Conservation (phyloP, 352 stramenopile species). For the Phytophthora cactorum region DNA sequence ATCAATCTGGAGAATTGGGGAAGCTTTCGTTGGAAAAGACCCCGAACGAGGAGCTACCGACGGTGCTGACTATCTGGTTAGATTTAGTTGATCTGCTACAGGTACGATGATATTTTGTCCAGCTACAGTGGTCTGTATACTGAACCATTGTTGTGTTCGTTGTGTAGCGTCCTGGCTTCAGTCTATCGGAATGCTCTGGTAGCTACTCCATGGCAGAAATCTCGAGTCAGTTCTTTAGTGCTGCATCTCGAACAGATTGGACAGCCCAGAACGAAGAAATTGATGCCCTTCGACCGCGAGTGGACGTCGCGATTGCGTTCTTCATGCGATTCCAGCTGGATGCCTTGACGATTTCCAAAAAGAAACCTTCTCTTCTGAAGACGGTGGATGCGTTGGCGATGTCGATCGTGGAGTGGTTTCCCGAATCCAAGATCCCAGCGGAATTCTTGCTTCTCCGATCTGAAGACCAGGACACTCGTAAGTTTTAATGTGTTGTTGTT, state of each 20-base stretch:
- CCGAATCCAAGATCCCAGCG: slow-evolving; percentile 54
- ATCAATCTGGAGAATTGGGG: slow-evolving; percentile 20
- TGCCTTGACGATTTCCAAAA: slow-evolving; percentile 53
- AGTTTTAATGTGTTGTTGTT: slow-evolving; percentile 21
- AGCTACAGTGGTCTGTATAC: neutral
- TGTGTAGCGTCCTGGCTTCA: slow-evolving; percentile 56
- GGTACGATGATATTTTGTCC: slow-evolving; percentile 34
- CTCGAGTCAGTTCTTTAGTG: slow-evolving; percentile 56
- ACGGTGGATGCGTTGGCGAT: slow-evolving; percentile 56
- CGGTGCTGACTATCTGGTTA: slow-evolving; percentile 72
- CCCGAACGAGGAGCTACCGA: slow-evolving; percentile 72
- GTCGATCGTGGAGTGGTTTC: slow-evolving; percentile 65
- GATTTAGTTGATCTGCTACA: slow-evolving; percentile 77
- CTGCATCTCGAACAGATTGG: slow-evolving; percentile 41
- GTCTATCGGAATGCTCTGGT: slow-evolving; percentile 51
- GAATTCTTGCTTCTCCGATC: slow-evolving; percentile 79
- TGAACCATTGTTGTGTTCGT: slow-evolving; percentile 16
- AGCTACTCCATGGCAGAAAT: slow-evolving; percentile 45
- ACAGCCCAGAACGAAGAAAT: slow-evolving; percentile 20
- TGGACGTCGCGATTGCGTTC: slow-evolving; percentile 65
- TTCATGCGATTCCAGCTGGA: slow-evolving; percentile 78
- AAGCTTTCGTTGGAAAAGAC: slow-evolving; percentile 55
- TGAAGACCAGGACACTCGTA: slow-evolving; percentile 78
- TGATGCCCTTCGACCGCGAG: slow-evolving; percentile 26
- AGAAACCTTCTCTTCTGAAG: slow-evolving; percentile 47